Evolutionary conservation across 768 basidiomycete genomes (phyloP), one percentile per base, ranked within the genome.

Genomic region (Exsudoporus frostii): DNA sequence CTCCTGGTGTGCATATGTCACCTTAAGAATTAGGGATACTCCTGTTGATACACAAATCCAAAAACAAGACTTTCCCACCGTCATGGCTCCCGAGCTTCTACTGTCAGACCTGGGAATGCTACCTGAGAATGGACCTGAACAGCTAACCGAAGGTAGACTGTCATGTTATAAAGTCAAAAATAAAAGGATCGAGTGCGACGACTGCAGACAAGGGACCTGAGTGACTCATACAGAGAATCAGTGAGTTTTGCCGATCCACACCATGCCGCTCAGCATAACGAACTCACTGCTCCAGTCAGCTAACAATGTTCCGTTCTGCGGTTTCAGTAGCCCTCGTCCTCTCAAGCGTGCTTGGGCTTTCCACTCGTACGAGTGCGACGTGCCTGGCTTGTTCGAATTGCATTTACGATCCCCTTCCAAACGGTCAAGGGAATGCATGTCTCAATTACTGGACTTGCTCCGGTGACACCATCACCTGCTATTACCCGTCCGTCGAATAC

Each of bases 381-480:
- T 56, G 55, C 32, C 13, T 43, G 6, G 46, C 55, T 8, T 56
- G 53, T 29, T 30, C 47, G 5, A 56, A 48, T 27, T 38, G 36
- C 38, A 43, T 53, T 20, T 45, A 53, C 8, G 51, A 45, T 14
- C 30, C 20, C 13, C 25, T 53, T 13, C 30, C 22, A 5, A 44
- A 46, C n/a, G 20, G 25, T 29, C 25, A 36, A 15, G 53, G 38
- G 10, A 39, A 54, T 10, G 46, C 47, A 29, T 39, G 53, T 14
- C 55, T 55, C 33, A 48, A 49, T 14, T 49, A 40, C 32, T 57
- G 55, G 53, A 57, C 47, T 6, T 57, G 53, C 22, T 49, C 53
- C 2, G 55, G 37, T 30, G 17, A 38, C 22, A 33, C 36, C 11
- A 39, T 57, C 19, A 55, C 47, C 10, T 55, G 55, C 19, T 57